These are phyloP conservation scores for Geotrichum histeridarum DNA, from an alignment of 1,139 yeast genomes.

Conservation along the genomic window DNA sequence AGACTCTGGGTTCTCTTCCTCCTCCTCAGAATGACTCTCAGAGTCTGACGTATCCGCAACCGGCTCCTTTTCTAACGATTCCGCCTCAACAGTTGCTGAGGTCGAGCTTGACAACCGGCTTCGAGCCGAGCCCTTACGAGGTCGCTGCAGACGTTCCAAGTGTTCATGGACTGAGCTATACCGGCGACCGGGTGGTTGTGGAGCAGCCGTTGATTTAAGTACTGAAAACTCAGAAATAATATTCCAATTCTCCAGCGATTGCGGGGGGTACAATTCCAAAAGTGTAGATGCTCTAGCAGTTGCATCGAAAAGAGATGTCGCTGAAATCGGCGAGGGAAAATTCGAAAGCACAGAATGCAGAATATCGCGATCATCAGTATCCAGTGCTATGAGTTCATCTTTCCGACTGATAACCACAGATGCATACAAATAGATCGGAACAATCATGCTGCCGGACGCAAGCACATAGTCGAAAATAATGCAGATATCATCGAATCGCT, in stretches of 20 bases:
- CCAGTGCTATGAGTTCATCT: conserved; percentile 38
- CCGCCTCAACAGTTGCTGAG: not conserved
- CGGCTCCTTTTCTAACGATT: not conserved
- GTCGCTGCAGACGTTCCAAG: conserved; percentile 3
- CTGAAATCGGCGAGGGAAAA: conserved; percentile 25
- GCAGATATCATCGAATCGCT: conserved; percentile 47
- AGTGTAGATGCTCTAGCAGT: conserved; percentile 23
- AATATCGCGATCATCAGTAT: conserved; percentile 29
- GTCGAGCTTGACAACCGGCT: conserved; percentile 15
- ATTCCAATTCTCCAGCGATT: conserved; percentile 24
- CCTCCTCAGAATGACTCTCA: conserved; percentile 16
- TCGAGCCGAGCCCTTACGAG: conserved; percentile 3
- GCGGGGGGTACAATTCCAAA: conserved; percentile 26
- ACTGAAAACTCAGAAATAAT: conserved; percentile 31
- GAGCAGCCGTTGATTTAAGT: conserved; percentile 25
- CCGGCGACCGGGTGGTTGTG: conserved; percentile 18
- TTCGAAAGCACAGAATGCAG: conserved; percentile 32
- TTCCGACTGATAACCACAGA: conserved; percentile 47
- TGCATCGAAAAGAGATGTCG: conserved; percentile 21
- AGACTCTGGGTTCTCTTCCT: conserved; percentile 9
- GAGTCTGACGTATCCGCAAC: conserved; percentile 15
- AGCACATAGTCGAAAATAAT: conserved; percentile 61
- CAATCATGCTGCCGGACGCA: conserved; percentile 44
- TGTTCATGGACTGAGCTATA: conserved; percentile 16
- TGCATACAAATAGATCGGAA: conserved; percentile 52